Percentiles rank a stretch among this genome's conserved stretches.
Evolutionary conservation across 148 eudicot genomes (phyloP).

Genomic region (Vaccinium corymbosum): DNA sequence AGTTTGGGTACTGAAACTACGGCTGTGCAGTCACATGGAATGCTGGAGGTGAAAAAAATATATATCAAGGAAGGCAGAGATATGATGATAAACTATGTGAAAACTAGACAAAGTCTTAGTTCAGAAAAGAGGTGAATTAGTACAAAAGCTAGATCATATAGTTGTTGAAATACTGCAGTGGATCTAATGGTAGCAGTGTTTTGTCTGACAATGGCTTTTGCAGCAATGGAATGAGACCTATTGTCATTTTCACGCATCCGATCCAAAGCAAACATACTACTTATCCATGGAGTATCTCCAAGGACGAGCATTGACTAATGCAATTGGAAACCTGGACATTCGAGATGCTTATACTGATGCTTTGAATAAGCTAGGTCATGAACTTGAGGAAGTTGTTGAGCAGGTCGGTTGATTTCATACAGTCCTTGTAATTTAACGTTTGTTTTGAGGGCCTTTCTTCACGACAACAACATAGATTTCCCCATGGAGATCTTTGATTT

Average conservation of each 20-base stretch:
- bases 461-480: neutral
- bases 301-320: slow-evolving; percentile 95
- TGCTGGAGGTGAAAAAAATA: neutral
- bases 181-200: slow-evolving; percentile 14
- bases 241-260: slow-evolving; percentile 68
- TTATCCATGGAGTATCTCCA: slow-evolving; percentile 97
- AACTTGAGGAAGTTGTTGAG: slow-evolving; percentile 80
- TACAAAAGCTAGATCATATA: neutral
- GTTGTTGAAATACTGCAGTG: neutral
- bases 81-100: neutral
- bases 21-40: neutral
- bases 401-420: slow-evolving; percentile 46
- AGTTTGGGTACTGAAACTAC: neutral
- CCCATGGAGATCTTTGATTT: neutral
- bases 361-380: slow-evolving; percentile 79
- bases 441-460: neutral
- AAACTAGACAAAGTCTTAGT: too few relatives aligned
- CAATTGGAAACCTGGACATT: slow-evolving; percentile 83
- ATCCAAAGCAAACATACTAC: slow-evolving; percentile 98
- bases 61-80: neutral
- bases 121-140: neutral
- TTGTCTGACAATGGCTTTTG: slow-evolving; percentile 21
- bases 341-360: slow-evolving; percentile 86
- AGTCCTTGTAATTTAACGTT: neutral
- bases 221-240: slow-evolving; percentile 99